Evolutionary conservation across 164 flowering plant genomes (phyloP).

Genomic region (Piper longum): DNA sequence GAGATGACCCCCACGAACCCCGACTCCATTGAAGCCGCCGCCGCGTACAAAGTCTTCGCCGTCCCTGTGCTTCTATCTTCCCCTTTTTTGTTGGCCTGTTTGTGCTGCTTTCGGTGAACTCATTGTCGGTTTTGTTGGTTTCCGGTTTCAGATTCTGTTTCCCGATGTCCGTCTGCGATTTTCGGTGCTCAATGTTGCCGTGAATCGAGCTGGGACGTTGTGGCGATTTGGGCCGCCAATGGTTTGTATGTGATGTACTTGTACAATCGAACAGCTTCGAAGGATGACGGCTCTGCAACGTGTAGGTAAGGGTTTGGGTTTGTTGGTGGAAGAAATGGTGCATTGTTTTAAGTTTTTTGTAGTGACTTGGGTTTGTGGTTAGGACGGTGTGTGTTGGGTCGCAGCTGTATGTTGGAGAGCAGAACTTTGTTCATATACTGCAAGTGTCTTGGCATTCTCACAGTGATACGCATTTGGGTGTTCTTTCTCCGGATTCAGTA

Average conservation of each 20-base stretch:
- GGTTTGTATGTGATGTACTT: constrained; percentile 56
- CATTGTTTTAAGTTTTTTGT: not conserved
- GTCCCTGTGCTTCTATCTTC: not conserved
- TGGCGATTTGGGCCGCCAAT: constrained; percentile 42
- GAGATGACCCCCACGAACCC: constrained; percentile 48
- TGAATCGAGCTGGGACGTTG: constrained; percentile 58
- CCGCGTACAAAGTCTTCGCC: constrained; percentile 52
- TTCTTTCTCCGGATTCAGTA: constrained; percentile 86
- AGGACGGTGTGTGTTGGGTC: constrained; percentile 69
- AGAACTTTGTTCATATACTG: constrained; percentile 32
- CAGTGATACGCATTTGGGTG: constrained; percentile 69
- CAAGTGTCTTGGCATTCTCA: constrained; percentile 73
- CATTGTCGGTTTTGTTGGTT: constrained; percentile 3
- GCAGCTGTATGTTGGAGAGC: constrained; percentile 26
- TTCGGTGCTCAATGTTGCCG: constrained; percentile 40
- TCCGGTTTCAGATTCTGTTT: constrained; percentile 36
- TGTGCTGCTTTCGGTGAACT: not conserved
- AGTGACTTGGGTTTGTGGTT: constrained; percentile 7
- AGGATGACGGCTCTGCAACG: constrained; percentile 25
- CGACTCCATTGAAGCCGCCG: constrained; percentile 52
- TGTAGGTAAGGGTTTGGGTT: constrained; percentile 44
- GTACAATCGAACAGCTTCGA: constrained; percentile 40
- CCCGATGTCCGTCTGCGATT: constrained; percentile 38
- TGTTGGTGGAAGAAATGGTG: not conserved
- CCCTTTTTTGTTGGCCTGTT: not conserved